These are phyloP conservation scores for Rhodotorula sp. DNA, from an alignment of 1,284 basidiomycete species.

Conservation along the genomic window DNA sequence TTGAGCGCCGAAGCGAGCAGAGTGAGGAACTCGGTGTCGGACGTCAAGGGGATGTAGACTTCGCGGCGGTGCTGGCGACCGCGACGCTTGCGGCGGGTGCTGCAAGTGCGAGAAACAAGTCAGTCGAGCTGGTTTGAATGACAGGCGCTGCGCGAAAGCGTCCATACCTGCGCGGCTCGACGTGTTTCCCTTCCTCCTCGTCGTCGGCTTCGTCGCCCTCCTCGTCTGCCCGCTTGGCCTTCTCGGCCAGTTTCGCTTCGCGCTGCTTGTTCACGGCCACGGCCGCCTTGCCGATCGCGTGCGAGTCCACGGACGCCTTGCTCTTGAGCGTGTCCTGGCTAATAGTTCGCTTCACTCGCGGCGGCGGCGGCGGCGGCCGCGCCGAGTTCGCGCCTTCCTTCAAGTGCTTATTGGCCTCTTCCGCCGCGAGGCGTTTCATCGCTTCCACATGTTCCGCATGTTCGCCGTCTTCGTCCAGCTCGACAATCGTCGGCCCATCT, in stretches of 20 bases:
- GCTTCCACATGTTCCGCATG: background rate
- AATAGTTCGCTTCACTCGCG: background rate
- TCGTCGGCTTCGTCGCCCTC: conserved; percentile 30
- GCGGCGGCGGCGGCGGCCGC: background rate
- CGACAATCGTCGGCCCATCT: background rate
- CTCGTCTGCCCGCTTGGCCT: background rate
- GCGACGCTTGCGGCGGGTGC: conserved; percentile 7
- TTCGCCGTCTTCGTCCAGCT: conserved; percentile 3
- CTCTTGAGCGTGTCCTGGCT: conserved; percentile 10
- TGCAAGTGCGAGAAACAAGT: background rate
- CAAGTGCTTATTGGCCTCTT: background rate
- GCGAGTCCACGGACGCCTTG: background rate
- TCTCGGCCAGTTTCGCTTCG: conserved; percentile 2
- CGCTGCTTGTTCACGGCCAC: background rate
- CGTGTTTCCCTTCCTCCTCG: conserved; percentile 12
- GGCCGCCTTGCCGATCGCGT: background rate
- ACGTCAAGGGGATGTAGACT: conserved; percentile 73
- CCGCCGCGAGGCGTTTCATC: background rate
- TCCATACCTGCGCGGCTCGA: background rate
- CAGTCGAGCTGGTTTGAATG: background rate
- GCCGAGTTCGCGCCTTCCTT: background rate
- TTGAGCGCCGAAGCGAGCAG: conserved; percentile 70
- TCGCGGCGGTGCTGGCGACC: conserved; percentile 51
- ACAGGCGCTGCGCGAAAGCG: too few species aligned
- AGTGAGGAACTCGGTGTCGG: conserved; percentile 78